These are phyloP conservation scores for Solanum verrucosum DNA, from an alignment of 257 asterid species.

Conservation along the genomic window DNA sequence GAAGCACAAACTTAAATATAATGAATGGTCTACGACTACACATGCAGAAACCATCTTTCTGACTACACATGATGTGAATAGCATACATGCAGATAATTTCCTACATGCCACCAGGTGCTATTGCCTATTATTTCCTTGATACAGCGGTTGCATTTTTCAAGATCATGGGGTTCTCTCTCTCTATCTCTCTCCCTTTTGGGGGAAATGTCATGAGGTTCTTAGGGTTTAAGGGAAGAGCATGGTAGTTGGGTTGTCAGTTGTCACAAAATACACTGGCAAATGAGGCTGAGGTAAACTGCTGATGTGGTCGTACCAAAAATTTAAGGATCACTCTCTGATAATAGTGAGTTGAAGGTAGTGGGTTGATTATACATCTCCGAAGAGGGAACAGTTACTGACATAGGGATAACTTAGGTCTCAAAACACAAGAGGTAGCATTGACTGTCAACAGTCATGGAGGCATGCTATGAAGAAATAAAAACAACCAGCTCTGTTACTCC, in stretches of 20 bases:
- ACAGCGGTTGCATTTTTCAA: neutral
- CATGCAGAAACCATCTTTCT: neutral
- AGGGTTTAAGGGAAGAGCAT: neutral
- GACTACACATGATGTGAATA: neutral
- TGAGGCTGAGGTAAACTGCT: neutral
- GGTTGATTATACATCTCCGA: neutral
- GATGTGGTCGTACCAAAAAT: neutral
- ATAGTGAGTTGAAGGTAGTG: neutral
- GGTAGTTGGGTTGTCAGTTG: neutral
- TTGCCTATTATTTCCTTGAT: neutral
- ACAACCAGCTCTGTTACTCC: neutral
- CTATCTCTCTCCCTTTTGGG: neutral
- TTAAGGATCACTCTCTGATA: neutral
- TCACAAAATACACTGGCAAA: neutral
- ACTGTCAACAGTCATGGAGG: neutral
- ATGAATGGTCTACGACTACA: neutral
- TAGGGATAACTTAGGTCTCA: neutral
- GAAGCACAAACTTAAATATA: neutral
- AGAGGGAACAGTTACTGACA: neutral
- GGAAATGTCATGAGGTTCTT: neutral
- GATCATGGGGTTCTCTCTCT: neutral
- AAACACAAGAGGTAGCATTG: neutral
- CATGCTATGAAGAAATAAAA: neutral
- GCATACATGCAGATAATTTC: neutral
- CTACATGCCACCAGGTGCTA: neutral